Base-by-base conservation (phyloP, 352 stramenopile genomes). In the Globisporangium yorkense region DNA sequence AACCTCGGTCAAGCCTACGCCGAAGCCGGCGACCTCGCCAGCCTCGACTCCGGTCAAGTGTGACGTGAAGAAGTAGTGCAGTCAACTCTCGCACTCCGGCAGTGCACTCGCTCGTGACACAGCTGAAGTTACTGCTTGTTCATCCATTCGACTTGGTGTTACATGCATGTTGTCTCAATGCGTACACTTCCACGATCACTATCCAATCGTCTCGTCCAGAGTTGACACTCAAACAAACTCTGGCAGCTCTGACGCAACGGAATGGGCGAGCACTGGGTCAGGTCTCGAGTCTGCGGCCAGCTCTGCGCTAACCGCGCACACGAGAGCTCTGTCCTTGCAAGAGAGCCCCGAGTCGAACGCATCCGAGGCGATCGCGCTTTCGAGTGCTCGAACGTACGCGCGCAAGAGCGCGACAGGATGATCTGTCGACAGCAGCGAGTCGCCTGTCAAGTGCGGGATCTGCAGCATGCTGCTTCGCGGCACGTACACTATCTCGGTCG, bases 361-460 rank as follows among this genome's bases (percentile, higher is more conserved):
- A 24, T 29, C 43, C 27, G 35, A 29, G 1, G 43, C 58, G 13
- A 62, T 56, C 24, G 37, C 56, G 37, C 29, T 46, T 27, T 58
- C 27, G 6, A 64, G 58, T 21, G 58, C 52, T 13, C 40, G 33
- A 15, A 64, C 46, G 51, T 59, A 64, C 45, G 53, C 58, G 8
- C 40, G n/a, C 6, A 64, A 33, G 37, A 59, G 16, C 51, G 31
- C n/a, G 24, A 64, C 58, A 8, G 58, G 44, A 45, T 64, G 43
- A 0, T 51, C 21, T 3, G 52, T 64, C 13, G 58, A 53, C 12
- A 62, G 40, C 40, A 62, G 40, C 31, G 50, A 51, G 7, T 43
- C 40, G 12, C 57, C 49, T 5, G 57, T 62, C 49, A 62, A 41
- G 49, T 56, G 49, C 9, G 57, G 57, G 31, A 62, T 62, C 31